Evolutionary conservation across 139 green algal genomes (phyloP).

Genomic region (Picochlorum sp.): DNA sequence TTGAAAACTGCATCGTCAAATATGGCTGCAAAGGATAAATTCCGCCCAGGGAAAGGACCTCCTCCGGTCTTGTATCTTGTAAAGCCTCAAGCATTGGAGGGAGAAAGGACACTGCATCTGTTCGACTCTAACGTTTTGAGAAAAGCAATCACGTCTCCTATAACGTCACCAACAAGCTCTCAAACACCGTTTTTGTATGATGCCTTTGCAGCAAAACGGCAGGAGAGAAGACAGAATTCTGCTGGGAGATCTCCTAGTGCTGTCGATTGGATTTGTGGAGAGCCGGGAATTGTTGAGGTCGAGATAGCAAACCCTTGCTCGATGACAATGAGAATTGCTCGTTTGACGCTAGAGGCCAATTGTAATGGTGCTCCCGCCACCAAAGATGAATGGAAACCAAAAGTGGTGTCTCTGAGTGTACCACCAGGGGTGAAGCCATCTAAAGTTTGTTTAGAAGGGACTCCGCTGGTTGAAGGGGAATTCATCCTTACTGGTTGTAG

Average conservation of each 20-base stretch:
- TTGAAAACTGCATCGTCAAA: constrained; percentile 35
- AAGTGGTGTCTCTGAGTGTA: constrained; percentile 35
- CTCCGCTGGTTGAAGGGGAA: constrained; percentile 35
- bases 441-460: constrained; percentile 31
- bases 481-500: constrained; percentile 41
- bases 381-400: constrained; percentile 26
- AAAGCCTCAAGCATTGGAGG: constrained; percentile 13
- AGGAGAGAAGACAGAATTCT: constrained; percentile 11
- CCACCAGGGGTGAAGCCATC: constrained; percentile 36
- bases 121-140: constrained; percentile 8
- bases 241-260: not conserved
- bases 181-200: constrained; percentile 62
- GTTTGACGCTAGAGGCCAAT: constrained; percentile 24
- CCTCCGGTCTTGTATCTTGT: constrained; percentile 32
- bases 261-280: constrained; percentile 48
- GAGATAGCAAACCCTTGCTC: constrained; percentile 54
- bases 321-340: constrained; percentile 30
- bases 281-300: constrained; percentile 56
- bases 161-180: not conserved
- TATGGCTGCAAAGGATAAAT: constrained; percentile 26
- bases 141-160: not conserved
- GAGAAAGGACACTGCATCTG: constrained; percentile 1
- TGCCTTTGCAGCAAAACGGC: constrained; percentile 40
- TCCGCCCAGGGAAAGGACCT: constrained; percentile 20
- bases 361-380: constrained; percentile 1